Percentiles rank a stretch among this genome's conserved stretches.
These are phyloP conservation scores for Tolypocladium cylindrosporum DNA, from an alignment of 2,329 filamentous ascomycete species.

Conservation along the genomic window DNA sequence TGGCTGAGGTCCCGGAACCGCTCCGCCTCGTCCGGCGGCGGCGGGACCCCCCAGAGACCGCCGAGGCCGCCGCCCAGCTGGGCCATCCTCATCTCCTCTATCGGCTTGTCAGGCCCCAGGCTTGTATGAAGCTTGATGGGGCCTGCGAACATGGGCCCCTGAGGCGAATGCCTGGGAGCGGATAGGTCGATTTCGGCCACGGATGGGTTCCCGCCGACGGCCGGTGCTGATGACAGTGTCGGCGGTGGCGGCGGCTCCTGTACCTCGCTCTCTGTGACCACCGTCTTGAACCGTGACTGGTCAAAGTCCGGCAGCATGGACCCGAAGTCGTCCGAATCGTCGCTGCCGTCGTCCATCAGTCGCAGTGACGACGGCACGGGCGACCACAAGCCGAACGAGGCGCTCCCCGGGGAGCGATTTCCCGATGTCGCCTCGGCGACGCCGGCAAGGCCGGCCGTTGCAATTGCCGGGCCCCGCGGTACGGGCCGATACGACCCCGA, in stretches of 20 bases:
- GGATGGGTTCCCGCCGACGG: slow-evolving; percentile 5
- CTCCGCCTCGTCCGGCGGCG: slow-evolving; percentile 34
- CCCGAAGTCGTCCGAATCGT: slow-evolving; percentile 39
- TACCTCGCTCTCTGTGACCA: neutral
- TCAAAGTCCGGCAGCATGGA: slow-evolving; percentile 43
- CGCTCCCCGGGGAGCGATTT: slow-evolving; percentile 10
- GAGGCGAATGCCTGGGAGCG: slow-evolving; percentile 8
- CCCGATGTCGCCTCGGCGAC: slow-evolving; percentile 8
- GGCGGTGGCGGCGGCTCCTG: neutral
- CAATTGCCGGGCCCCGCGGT: slow-evolving; percentile 7
- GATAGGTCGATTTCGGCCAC: neutral
- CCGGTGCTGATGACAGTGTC: neutral
- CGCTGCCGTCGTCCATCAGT: slow-evolving; percentile 33
- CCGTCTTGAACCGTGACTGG: slow-evolving; percentile 20
- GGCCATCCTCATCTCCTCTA: slow-evolving; percentile 20
- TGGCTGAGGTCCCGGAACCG: slow-evolving; percentile 33
- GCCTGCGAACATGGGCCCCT: slow-evolving; percentile 19
- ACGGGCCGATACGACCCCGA: slow-evolving; percentile 17
- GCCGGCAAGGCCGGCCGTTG: slow-evolving; percentile 5
- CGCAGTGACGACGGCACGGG: slow-evolving; percentile 30
- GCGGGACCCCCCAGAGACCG: slow-evolving; percentile 35
- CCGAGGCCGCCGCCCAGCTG: slow-evolving; percentile 27
- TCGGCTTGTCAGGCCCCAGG: slow-evolving; percentile 17
- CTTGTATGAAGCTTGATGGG: slow-evolving; percentile 25
- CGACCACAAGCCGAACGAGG: slow-evolving; percentile 21